Evolutionary conservation across 164 flowering plant species (phyloP).

Genomic region (Piper longum): DNA sequence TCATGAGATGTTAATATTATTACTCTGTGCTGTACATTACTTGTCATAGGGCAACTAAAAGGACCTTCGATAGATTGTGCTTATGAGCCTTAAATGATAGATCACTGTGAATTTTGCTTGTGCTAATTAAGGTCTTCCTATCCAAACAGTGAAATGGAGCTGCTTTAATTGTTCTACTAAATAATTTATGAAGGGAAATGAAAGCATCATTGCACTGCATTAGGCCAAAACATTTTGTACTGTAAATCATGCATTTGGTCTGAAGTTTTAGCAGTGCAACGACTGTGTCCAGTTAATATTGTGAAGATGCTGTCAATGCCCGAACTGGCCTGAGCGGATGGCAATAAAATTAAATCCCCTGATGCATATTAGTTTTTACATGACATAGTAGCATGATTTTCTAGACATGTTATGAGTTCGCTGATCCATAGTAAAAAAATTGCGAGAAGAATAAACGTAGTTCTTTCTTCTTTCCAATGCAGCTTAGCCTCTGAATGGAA

Average conservation of each 20-base stretch:
- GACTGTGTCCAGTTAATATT: neutral
- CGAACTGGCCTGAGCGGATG: neutral
- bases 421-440: neutral
- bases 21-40: too few relatives aligned
- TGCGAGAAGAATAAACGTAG: neutral
- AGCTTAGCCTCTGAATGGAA: conserved; percentile 64
- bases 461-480: conserved; percentile 4
- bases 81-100: too few relatives aligned
- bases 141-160: neutral
- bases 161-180: neutral
- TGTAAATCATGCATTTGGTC: neutral
- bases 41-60: too few relatives aligned
- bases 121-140: neutral
- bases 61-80: too few relatives aligned
- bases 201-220: too few relatives aligned
- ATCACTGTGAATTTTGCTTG: too few relatives aligned
- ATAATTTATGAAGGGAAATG: neutral
- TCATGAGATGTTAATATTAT: neutral
- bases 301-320: neutral
- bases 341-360: too few relatives aligned
- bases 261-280: neutral
- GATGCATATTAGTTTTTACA: too few relatives aligned
- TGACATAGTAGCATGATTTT: too few relatives aligned
- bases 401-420: too few relatives aligned
- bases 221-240: neutral